Evolutionary conservation across 1,284 basidiomycete species (phyloP), one percentile per base, ranked within the genome.

Genomic region (Papiliotrema flavescens): DNA sequence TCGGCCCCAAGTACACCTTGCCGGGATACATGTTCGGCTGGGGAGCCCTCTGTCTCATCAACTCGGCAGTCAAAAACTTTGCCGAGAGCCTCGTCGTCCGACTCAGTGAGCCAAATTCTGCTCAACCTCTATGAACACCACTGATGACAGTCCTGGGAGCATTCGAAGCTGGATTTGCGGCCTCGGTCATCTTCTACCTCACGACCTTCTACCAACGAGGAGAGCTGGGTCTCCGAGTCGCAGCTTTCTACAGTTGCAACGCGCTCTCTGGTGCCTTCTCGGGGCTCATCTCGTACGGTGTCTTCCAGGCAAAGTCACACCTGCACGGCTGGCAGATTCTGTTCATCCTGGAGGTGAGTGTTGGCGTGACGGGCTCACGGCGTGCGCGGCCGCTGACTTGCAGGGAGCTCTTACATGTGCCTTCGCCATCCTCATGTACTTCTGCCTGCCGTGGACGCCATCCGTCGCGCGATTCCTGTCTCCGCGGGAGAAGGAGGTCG

Each of bases 21-120:
- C 65, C 65, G 1, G 65, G 60, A 20, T 61, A 60, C 42, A 66
- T 66, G 65, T 34, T 65, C 17, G 50, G 55, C 24, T 66, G 63
- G 63, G 65, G 59, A 7, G 14, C 41, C 11, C 63, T 66, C 61
- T 54, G 54, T 23, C 57, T 61, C 44, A 54, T 63, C 57, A 65
- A 60, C 49, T 61, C 61, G 17, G 62, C 28, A 15, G 42, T 41
- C 23, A 58, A 53, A 35, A 59, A 58, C 39, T 66, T 64, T 57
- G 63, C 53, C 13, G 50, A 54, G 2, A 51, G 51, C n/a, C 23
- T 64, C 28, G 52, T 56, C 36, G 53, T 62, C 32, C 52, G 64
- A 40, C 50, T 66, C 34, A 37, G 63, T 65, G 23, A 57, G 63
- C 54, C 28, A 32, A 11, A 5, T 11, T 32, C 6, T 6, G 28